These are phyloP conservation scores for Nannizziopsis barbatae DNA, from an alignment of 2,329 filamentous ascomycete genomes.

Conservation along the genomic window DNA sequence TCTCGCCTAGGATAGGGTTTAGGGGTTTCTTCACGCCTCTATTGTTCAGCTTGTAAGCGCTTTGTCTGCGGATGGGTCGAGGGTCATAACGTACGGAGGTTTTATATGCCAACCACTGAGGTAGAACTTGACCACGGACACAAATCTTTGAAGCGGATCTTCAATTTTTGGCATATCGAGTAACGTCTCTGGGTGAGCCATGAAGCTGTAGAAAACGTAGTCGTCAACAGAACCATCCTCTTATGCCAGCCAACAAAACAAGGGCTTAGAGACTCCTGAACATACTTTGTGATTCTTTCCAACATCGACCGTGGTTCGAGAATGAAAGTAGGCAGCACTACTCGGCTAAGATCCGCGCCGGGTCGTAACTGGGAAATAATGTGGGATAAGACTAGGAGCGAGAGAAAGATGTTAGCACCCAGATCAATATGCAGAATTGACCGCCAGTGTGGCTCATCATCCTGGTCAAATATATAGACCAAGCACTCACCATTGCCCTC, in stretches of 20 bases:
- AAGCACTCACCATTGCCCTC: slow-evolving; percentile 72
- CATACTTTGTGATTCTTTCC: slow-evolving; percentile 94
- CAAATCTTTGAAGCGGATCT: slow-evolving; percentile 78
- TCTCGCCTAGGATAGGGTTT: slow-evolving; percentile 91
- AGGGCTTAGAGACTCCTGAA: slow-evolving; percentile 13
- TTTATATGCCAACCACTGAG: slow-evolving; percentile 98
- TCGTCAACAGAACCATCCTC: slow-evolving; percentile 14
- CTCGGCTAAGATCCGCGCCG: slow-evolving; percentile 85
- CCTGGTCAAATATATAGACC: background rate
- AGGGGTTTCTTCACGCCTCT: slow-evolving; percentile 97
- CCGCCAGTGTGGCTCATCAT: background rate
- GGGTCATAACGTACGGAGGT: slow-evolving; percentile 60
- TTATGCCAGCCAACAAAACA: background rate
- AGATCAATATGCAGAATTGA: background rate
- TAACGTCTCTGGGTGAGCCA: slow-evolving; percentile 95
- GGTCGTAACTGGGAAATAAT: slow-evolving; percentile 96
- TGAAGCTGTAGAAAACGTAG: slow-evolving; percentile 56
- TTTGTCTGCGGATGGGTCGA: no score
- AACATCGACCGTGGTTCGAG: slow-evolving; percentile 96
- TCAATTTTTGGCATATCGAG: slow-evolving; percentile 78
- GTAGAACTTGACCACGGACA: slow-evolving; percentile 96
- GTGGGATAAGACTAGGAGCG: slow-evolving; percentile 66
- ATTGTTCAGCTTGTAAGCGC: slow-evolving; percentile 7
- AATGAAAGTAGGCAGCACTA: slow-evolving; percentile 94
- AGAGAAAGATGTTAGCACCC: slow-evolving; percentile 3